phyloP scores from a whole-genome alignment of 148 eudicot species.

The Amaranthus palmeri region DNA sequence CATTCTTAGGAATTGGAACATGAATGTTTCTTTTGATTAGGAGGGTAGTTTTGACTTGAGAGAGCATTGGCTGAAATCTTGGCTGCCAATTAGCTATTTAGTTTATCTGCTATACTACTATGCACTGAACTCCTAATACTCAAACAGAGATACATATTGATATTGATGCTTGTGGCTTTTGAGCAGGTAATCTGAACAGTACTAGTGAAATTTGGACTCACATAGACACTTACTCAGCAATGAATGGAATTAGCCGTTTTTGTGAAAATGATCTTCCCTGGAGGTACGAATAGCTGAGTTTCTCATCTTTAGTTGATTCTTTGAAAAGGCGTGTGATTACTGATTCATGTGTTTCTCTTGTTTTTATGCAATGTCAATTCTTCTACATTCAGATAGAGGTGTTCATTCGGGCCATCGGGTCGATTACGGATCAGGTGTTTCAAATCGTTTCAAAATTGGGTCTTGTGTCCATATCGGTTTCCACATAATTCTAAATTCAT shows the following conservation, averaged over 20 bases:
- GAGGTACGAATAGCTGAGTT: conserved; percentile 48
- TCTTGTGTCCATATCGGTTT: no score
- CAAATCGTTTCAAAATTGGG: no score
- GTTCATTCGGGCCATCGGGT: no score
- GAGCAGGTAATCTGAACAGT: conserved; percentile 43
- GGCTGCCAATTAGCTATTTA: not conserved
- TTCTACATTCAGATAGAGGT: not conserved
- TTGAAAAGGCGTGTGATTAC: not conserved
- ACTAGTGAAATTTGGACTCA: conserved; percentile 62
- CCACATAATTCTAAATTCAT: no score
- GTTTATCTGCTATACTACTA: not conserved
- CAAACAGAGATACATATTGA: not conserved
- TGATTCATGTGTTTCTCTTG: not conserved
- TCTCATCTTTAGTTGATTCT: conserved; percentile 8
- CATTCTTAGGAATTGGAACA: not conserved
- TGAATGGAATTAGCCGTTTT: conserved; percentile 86
- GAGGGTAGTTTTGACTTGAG: not conserved
- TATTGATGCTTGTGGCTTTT: conserved; percentile 12
- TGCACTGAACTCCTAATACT: not conserved
- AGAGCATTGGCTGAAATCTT: not conserved
- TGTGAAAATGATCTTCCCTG: conserved; percentile 68
- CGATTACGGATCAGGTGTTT: no score
- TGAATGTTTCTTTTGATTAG: not conserved
- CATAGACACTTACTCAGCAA: conserved; percentile 86
- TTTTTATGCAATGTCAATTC: not conserved